These are phyloP conservation scores for Spathaspora gorwiae DNA, from an alignment of 805 yeast genomes.

Conservation along the genomic window DNA sequence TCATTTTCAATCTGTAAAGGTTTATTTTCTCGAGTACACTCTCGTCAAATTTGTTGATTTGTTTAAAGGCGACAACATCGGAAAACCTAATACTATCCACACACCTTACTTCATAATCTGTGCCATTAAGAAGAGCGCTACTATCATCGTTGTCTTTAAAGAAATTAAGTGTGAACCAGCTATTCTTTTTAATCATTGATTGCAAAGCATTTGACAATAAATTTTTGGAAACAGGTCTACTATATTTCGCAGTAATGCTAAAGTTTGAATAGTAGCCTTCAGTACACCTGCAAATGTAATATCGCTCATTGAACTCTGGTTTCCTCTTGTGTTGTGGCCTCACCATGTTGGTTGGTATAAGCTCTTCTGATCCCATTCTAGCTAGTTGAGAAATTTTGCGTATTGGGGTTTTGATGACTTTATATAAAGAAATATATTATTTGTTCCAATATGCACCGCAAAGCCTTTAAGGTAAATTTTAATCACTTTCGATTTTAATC, in stretches of 20 bases:
- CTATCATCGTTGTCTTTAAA: slow-evolving; percentile 9
- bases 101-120: slow-evolving; percentile 12
- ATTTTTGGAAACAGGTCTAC: slow-evolving; percentile 4
- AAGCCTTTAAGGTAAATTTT: too few relatives aligned
- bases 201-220: slow-evolving; percentile 13
- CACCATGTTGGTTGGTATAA: neutral
- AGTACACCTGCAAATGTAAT: slow-evolving; percentile 17
- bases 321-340: slow-evolving; percentile 5
- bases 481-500: too few relatives aligned
- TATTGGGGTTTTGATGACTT: too few relatives aligned
- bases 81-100: slow-evolving; percentile 13
- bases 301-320: slow-evolving; percentile 19
- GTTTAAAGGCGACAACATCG: slow-evolving; percentile 13
- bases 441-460: too few relatives aligned
- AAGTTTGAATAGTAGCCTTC: slow-evolving; percentile 17
- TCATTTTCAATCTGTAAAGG: slow-evolving; percentile 1
- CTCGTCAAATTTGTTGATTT: slow-evolving; percentile 11
- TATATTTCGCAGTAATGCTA: slow-evolving; percentile 17
- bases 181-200: slow-evolving; percentile 10
- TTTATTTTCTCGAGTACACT: slow-evolving; percentile 7
- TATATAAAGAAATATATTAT: too few relatives aligned
- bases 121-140: slow-evolving; percentile 4
- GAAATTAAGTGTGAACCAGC: slow-evolving; percentile 15
- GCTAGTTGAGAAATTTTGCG: too few relatives aligned
- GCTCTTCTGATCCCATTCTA: too few relatives aligned